Conservation (phyloP, 1,139 yeast species). For the Geotrichum klebahnii region DNA sequence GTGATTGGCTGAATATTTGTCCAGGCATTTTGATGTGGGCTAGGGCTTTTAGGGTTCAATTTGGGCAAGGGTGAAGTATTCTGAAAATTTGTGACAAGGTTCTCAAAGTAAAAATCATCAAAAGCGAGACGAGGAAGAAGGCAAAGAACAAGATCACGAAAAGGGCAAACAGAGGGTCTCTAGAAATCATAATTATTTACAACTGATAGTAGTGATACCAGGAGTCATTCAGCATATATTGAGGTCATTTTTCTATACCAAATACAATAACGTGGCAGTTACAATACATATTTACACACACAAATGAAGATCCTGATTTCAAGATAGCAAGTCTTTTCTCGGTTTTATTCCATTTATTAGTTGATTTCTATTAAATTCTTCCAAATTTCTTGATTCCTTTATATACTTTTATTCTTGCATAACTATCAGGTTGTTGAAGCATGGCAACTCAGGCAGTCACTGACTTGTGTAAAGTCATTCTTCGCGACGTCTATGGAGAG, state of each 20-base stretch:
- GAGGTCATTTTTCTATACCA: not conserved
- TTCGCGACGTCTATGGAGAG: conserved; percentile 40
- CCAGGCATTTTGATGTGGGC: too few relatives aligned
- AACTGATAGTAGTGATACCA: too few relatives aligned
- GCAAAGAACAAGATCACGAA: too few relatives aligned
- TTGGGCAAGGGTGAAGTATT: too few relatives aligned
- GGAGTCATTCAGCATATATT: too few relatives aligned
- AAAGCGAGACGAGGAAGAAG: too few relatives aligned
- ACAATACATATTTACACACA: not conserved
- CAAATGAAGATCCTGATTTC: conserved; percentile 10
- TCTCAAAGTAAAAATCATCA: too few relatives aligned
- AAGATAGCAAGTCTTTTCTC: conserved; percentile 5
- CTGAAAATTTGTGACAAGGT: too few relatives aligned
- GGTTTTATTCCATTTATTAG: conserved; percentile 3
- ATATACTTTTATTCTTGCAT: conserved; percentile 3
- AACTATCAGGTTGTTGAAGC: not conserved
- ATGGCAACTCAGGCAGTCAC: conserved; percentile 39
- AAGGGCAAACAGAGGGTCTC: too few relatives aligned
- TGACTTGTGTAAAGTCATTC: conserved; percentile 37
- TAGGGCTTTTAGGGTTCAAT: not conserved
- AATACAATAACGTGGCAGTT: not conserved
- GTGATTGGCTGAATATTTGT: not conserved
- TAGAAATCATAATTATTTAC: too few relatives aligned
- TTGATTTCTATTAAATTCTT: not conserved
- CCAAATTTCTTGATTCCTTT: not conserved